A percentile compares a stretch with the other conserved stretches of the same genome.
These are phyloP conservation scores for Delphinella strobiligena DNA, from an alignment of 2,329 filamentous ascomycete species.

Conservation along the genomic window DNA sequence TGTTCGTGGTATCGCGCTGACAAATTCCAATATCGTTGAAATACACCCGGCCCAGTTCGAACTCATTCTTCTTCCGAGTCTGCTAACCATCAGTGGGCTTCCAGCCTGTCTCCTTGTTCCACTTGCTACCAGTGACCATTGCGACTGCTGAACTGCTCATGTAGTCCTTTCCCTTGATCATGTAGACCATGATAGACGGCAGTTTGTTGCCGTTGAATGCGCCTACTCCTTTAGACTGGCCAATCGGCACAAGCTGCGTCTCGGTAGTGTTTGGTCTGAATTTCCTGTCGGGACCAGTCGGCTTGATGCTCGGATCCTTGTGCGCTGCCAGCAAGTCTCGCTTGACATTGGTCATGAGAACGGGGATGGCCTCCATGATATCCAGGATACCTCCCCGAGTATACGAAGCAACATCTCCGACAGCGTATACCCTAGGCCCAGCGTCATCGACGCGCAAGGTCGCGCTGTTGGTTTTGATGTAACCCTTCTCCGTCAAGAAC, in stretches of 20 bases:
- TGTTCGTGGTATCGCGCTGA: too few relatives aligned
- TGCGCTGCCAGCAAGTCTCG: constrained; percentile 30
- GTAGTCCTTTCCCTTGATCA: constrained; percentile 26
- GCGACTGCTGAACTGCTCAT: constrained; percentile 19
- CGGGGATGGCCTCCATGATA: constrained; percentile 27
- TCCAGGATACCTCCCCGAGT: constrained; percentile 31
- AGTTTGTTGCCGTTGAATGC: constrained; percentile 24
- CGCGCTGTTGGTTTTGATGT: constrained; percentile 34
- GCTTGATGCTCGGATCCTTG: constrained; percentile 13
- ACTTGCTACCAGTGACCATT: constrained; percentile 13
- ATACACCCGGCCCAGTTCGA: not conserved
- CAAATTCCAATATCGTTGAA: not conserved
- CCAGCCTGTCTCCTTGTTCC: constrained; percentile 13
- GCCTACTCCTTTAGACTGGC: constrained; percentile 26
- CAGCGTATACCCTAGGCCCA: constrained; percentile 34
- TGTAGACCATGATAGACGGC: constrained; percentile 25
- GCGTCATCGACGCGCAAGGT: constrained; percentile 35
- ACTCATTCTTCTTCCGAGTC: not conserved
- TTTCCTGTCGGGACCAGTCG: constrained; percentile 11
- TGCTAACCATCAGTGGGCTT: constrained; percentile 5
- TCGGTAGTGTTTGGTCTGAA: constrained; percentile 20
- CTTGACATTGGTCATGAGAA: constrained; percentile 32
- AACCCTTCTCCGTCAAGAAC: constrained; percentile 34
- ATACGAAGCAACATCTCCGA: constrained; percentile 35
- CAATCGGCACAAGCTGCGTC: constrained; percentile 27